A percentile compares a stretch with the other conserved stretches of the same genome.
Evolutionary conservation across 495 filamentous ascomycete species (phyloP).

Genomic region (Glonium stellatum): DNA sequence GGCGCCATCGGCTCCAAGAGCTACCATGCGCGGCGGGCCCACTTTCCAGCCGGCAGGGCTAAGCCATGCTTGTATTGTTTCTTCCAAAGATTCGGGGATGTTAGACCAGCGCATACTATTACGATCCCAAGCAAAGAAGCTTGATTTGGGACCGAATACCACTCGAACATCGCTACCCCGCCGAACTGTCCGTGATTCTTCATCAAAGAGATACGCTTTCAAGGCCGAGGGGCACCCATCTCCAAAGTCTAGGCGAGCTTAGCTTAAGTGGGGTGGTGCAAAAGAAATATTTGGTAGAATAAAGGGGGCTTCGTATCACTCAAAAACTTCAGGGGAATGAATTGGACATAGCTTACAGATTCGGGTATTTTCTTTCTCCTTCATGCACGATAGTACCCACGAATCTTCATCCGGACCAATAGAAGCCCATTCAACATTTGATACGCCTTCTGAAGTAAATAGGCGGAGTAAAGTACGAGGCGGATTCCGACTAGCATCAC

Average conservation of each 20-base stretch:
- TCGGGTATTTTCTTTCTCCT: constrained; percentile 5
- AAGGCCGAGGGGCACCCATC: background rate
- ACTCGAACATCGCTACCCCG: constrained; percentile 5
- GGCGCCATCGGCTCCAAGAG: constrained; percentile 8
- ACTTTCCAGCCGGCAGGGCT: constrained; percentile 23
- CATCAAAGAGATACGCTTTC: constrained; percentile 8
- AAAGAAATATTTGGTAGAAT: background rate
- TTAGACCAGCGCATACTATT: constrained; percentile 20
- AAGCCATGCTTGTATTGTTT: constrained; percentile 20
- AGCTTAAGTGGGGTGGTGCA: background rate
- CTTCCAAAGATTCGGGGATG: constrained; percentile 17
- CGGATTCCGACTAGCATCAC: constrained; percentile 11
- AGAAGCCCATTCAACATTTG: constrained; percentile 16
- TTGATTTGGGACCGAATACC: constrained; percentile 16
- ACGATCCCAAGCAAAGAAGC: constrained; percentile 22
- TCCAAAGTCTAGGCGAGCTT: background rate
- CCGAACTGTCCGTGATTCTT: background rate
- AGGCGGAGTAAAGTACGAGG: constrained; percentile 13
- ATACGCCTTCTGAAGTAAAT: constrained; percentile 9
- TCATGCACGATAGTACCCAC: constrained; percentile 21
- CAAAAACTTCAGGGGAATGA: background rate
- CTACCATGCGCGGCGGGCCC: constrained; percentile 18
- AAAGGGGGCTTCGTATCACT: background rate
- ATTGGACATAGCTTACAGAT: constrained; percentile 6
- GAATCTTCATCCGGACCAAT: constrained; percentile 19